Evolutionary conservation across 176 grass and related monocot genomes (phyloP), one percentile per base, ranked within the genome.

Genomic region (Paspalum vaginatum): DNA sequence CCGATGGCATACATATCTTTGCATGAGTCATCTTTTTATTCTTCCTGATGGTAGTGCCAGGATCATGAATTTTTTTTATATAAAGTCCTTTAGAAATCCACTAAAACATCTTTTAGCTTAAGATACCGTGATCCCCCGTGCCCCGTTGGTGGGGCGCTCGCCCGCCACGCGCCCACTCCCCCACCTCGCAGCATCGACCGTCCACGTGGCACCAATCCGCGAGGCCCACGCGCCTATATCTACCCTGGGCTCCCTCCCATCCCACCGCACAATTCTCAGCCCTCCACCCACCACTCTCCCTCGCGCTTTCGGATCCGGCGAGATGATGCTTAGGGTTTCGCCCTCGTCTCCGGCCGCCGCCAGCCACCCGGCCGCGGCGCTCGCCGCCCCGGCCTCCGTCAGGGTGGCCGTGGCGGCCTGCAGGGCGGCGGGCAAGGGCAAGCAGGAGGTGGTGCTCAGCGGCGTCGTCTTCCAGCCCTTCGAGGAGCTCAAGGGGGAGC

Each of bases 381-480:
- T 12, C 4, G 9, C 60, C 2, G 0, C 47, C 64, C 68, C 68
- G 8, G 40, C 52, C 14, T 72, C 51, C 0, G 78, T 75, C 6
- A 22, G 77, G 79, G 48, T 75, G 49, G 44, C 79, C 44, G 52
- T 46, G 49, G 56, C 75, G 77, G 82, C 40, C 11, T 81, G 76
- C 74, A 77, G 58, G 70, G 75, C 85, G 8, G 46, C 89, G 14
- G 72, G 46, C 0, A 78, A 89, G 11, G 70, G 63, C 49, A 82
- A 66, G 46, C 83, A 91, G 75, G 32, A 32, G 32, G 32, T 32
- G 32, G 65, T 85, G 46, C 85, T 97, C 61, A 88, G 85, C 24
- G 90, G 88, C 3, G 88, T 97, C 0, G 17, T 93, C 7, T 97
- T 93, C 76, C 87, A 93, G 80, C 93, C 93, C 4, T 97, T 97